Conservation (phyloP, 1,284 basidiomycete species). For the Leucoagaricus sp. region DNA sequence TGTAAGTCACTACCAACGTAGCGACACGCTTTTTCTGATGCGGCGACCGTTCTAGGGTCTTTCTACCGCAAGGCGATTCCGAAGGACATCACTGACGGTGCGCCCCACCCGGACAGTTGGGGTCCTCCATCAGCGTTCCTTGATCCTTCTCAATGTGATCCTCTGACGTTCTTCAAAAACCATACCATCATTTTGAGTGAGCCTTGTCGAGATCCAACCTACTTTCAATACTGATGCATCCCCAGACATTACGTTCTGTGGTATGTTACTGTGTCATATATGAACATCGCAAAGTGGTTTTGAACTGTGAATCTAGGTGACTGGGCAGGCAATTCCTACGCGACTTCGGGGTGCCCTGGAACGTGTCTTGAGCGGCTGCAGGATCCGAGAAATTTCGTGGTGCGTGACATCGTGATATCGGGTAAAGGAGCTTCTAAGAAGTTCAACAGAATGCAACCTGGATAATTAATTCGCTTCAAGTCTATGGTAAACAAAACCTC, state of each 20-base stretch:
- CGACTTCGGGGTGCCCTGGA: slow-evolving; percentile 72
- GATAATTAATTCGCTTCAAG: slow-evolving; percentile 42
- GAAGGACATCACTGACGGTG: slow-evolving; percentile 56
- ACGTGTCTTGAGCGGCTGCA: slow-evolving; percentile 64
- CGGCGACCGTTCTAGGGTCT: slow-evolving; percentile 47
- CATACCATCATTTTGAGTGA: slow-evolving; percentile 20
- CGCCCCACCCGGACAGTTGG: slow-evolving; percentile 61
- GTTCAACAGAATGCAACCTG: slow-evolving; percentile 37
- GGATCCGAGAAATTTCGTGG: slow-evolving; percentile 71
- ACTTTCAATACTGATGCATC: slow-evolving; percentile 11
- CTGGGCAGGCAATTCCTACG: slow-evolving; percentile 80
- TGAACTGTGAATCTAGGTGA: slow-evolving; percentile 49
- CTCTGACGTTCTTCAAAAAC: slow-evolving; percentile 45
- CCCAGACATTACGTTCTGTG: slow-evolving; percentile 79
- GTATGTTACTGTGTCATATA: slow-evolving; percentile 32
- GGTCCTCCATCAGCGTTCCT: slow-evolving; percentile 65
- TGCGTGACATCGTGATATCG: slow-evolving; percentile 29
- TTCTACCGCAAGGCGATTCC: slow-evolving; percentile 76
- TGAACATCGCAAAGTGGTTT: background rate
- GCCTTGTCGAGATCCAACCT: slow-evolving; percentile 49
- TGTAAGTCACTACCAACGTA: too few species aligned
- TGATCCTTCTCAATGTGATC: slow-evolving; percentile 56
- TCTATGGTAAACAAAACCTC: slow-evolving; percentile 37
- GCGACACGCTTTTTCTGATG: too few species aligned
- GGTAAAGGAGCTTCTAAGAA: slow-evolving; percentile 16